Percentiles rank a stretch among this genome's conserved stretches.
Evolutionary conservation across 257 asterid genomes (phyloP).

Genomic region (Asclepias syriaca): DNA sequence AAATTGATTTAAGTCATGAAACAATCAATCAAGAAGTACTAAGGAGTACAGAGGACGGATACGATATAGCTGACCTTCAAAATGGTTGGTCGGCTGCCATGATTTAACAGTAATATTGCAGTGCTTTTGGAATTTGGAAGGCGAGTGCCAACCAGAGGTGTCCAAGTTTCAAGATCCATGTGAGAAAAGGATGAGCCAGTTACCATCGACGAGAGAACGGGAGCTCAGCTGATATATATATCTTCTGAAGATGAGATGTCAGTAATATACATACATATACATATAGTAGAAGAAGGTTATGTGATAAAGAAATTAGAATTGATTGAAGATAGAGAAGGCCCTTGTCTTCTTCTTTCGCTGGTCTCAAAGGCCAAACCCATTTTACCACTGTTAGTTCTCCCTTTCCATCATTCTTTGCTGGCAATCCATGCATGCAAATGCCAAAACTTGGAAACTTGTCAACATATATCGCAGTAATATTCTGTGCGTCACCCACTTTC

Average conservation of each 20-base stretch:
- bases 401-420: slow-evolving; percentile 9
- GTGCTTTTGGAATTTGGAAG: slow-evolving; percentile 8
- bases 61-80: slow-evolving; percentile 30
- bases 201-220: neutral
- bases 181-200: slow-evolving; percentile 4
- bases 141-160: slow-evolving; percentile 23
- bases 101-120: neutral
- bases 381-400: slow-evolving; percentile 21
- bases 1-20: neutral
- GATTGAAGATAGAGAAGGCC: slow-evolving; percentile 10
- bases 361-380: slow-evolving; percentile 23
- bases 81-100: slow-evolving; percentile 18
- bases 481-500: slow-evolving; percentile 10
- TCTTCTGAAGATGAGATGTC: neutral
- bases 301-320: neutral
- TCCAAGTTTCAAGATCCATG: slow-evolving; percentile 34
- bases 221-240: neutral
- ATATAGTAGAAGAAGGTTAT: neutral
- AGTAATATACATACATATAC: neutral
- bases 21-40: neutral
- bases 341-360: slow-evolving; percentile 28
- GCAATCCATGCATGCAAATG: slow-evolving; percentile 27
- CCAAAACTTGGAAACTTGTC: slow-evolving; percentile 35
- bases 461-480: slow-evolving; percentile 12
- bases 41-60: neutral